Base-by-base conservation (phyloP, 208 protist genomes). In the Endotrypanum monterogeii region DNA sequence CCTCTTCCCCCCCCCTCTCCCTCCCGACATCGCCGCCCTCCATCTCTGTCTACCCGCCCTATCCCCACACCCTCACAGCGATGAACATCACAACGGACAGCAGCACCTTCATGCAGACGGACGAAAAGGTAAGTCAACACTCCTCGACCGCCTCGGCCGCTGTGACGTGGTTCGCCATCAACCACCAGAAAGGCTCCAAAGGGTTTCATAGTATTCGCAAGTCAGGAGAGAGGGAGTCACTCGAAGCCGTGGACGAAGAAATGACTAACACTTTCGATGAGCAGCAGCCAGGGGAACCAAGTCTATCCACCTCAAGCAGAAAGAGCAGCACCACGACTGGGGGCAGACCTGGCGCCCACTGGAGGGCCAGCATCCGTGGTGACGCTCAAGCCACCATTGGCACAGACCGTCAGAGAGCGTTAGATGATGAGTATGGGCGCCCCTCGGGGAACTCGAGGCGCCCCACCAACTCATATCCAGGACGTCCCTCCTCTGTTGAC, bases 201-300 rank as follows among this genome's bases (percentile, higher is more conserved):
- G 32, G 30, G 35, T 28, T 65, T 37, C 20, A 46, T 18, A 37
- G 23, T 2, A 16, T 71, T 68, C 32, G n/a, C 62, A 30, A 60
- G n/a, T 30, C 18, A 12, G 65, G 37, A 50, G 11, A 70, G 12
- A 77, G 82, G 41, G 82, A 83, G 46, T 54, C 77, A 5, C 74
- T 86, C 44, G 68, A 83, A 44, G 82, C 82, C n/a, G 78, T 62
- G 23, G 82, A 86, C 39, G 82, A 86, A 37, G 74, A 78, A 25
- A 81, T 70, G 14, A 79, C 80, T 3, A 80, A 85, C 62, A 73
- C 81, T 12, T 78, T 79, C 74, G 76, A 82, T 71, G 76, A 79
- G 44, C 71, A 67, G 39, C 76, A 73, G 25, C 69, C 58, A 9
- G 76, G 46, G 2, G 70, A 78, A 55, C 16, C 23, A 52, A 73